phyloP scores from a whole-genome alignment of 192 early-diverging fungal species.

The Lunasporangiospora selenospora region DNA sequence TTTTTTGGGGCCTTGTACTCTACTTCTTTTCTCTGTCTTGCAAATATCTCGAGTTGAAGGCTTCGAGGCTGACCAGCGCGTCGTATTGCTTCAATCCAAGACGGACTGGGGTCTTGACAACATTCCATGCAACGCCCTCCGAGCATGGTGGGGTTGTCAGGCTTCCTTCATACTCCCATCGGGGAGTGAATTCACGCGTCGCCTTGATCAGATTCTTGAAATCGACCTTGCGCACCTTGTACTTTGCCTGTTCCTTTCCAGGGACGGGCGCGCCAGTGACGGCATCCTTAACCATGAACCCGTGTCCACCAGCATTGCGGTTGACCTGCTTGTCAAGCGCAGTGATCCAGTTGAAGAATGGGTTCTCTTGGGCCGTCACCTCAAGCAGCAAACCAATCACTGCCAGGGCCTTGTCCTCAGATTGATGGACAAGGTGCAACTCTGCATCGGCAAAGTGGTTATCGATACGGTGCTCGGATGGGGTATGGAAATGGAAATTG shows the following conservation, averaged over 20 bases:
- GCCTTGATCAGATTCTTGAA: constrained; percentile 3
- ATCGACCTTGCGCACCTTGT: constrained; percentile 15
- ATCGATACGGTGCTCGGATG: constrained; percentile 62
- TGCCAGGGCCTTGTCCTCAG: constrained; percentile 35
- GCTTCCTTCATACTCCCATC: constrained; percentile 58
- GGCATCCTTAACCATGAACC: constrained; percentile 5
- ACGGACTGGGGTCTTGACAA: constrained; percentile 36
- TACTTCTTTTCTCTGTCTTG: constrained; percentile 30
- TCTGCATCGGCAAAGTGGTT: constrained; percentile 45
- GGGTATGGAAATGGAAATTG: constrained; percentile 71
- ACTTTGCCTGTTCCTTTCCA: constrained; percentile 14
- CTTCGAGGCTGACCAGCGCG: constrained; percentile 38
- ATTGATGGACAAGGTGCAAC: constrained; percentile 63
- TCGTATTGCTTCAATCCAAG: constrained; percentile 44
- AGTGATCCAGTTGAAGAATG: constrained; percentile 42
- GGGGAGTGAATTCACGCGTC: constrained; percentile 9
- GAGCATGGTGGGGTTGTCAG: constrained; percentile 72
- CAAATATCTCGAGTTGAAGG: constrained; percentile 52
- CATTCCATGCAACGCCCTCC: constrained; percentile 63
- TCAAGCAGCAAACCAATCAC: constrained; percentile 61
- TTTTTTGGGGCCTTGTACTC: background rate
- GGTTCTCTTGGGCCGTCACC: constrained; percentile 22
- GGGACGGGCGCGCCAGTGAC: background rate
- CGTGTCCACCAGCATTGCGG: constrained; percentile 1
- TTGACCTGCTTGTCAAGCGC: constrained; percentile 17